Percentiles rank a stretch among this genome's conserved stretches.
Conservation (phyloP, 2,329 filamentous ascomycete species). For the Hymenoscyphus occultus region DNA sequence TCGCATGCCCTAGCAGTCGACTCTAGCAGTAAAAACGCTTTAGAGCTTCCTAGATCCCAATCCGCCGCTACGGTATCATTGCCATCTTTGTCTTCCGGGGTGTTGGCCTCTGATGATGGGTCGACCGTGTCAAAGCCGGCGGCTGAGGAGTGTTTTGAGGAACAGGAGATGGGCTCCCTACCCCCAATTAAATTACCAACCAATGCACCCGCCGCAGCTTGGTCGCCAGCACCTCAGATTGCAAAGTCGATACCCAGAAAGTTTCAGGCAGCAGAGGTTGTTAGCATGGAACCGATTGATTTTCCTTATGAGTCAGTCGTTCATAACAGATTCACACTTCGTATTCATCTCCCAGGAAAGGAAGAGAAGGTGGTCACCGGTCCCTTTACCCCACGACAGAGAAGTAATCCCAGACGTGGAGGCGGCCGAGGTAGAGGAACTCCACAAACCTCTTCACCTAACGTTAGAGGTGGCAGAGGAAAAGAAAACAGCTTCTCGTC, state of each 20-base stretch:
- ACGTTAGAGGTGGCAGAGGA: conserved; percentile 32
- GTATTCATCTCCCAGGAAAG: conserved; percentile 48
- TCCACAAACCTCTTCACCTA: conserved; percentile 29
- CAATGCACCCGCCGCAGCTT: conserved; percentile 59
- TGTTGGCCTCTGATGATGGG: conserved; percentile 41
- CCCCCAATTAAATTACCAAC: conserved; percentile 67
- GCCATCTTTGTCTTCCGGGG: conserved; percentile 40
- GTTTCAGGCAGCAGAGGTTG: conserved; percentile 47
- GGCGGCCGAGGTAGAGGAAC: conserved; percentile 27
- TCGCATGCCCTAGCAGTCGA: conserved; percentile 61
- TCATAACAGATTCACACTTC: conserved; percentile 39
- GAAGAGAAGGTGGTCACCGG: conserved; percentile 42
- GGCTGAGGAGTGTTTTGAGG: conserved; percentile 77
- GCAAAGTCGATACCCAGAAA: conserved; percentile 53
- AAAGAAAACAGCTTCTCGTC: conserved; percentile 31
- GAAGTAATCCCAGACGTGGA: conserved; percentile 35
- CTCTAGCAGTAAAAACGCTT: conserved; percentile 63
- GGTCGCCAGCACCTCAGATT: conserved; percentile 55
- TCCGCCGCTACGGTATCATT: conserved; percentile 66
- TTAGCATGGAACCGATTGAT: conserved; percentile 44
- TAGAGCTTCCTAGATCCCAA: conserved; percentile 53
- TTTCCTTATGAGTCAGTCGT: conserved; percentile 40
- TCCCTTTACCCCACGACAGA: conserved; percentile 32
- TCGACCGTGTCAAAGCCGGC: conserved; percentile 62
- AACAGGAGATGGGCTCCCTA: conserved; percentile 77